Base-by-base conservation (phyloP, 495 filamentous ascomycete genomes). In the Cairneyella variabilis region DNA sequence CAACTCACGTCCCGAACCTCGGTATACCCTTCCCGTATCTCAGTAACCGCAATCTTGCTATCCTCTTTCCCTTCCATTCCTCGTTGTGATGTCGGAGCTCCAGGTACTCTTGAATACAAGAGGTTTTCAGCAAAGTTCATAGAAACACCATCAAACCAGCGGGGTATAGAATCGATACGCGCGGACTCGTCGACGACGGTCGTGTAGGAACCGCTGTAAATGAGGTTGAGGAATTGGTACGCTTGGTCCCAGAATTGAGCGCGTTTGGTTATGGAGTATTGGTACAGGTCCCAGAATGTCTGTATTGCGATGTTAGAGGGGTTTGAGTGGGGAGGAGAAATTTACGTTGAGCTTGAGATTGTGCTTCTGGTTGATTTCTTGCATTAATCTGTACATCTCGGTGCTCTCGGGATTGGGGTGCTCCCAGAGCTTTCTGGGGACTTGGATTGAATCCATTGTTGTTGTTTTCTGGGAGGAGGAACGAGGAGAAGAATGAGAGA, bases 81-180 rank as follows among this genome's bases (percentile, higher is more conserved):
- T 11, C 67, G 62, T n/a, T 64, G 46, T 27, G 68, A 64, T 22
- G 57, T 59, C 2, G 56, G 49, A 17, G 62, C 54, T 21, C 64
- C 63, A 2, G 63, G 38, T 14, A 66, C 57, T 12, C 70, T 63
- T 28, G 76, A 72, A 67, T 67, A 85, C 25, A 85, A 70, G 28
- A 83, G 62, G 61, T 86, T 86, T 66, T 88, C 84, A 36, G 82
- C 76, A 58, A 73, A 85, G 64, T 85, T 88, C 58, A 85, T 63
- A 12, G 68, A 58, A 27, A 84, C 73, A 42, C 83, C 82, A n/a
- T 78, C 70, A 66, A 86, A 86, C 85, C 84, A 89, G 27, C 70
- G 64, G 3, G 86, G 85, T 6, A 89, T 71, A 21, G 73, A 72
- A 57, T 90, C 83, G 59, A 92, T 87, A 28, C 80, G 78, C 16